These are phyloP conservation scores for Sicyos baderoa DNA, from an alignment of 306 rosid species.

Conservation along the genomic window DNA sequence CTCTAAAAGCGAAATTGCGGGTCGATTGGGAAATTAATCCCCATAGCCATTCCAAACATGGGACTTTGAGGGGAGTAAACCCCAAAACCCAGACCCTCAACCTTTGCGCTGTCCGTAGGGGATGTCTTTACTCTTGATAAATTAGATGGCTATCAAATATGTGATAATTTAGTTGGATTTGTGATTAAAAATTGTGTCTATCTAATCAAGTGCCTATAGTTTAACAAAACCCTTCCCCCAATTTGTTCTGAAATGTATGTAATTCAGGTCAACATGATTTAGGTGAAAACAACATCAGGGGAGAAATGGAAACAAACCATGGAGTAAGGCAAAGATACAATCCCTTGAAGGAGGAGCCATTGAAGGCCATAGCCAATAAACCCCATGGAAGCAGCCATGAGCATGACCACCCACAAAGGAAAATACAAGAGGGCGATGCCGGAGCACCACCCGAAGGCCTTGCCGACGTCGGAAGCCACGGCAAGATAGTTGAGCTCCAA, in stretches of 20 bases:
- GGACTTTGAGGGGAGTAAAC: too few relatives aligned
- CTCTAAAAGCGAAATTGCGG: too few relatives aligned
- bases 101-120: too few relatives aligned
- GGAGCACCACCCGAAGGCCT: slow-evolving; percentile 82
- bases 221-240: not conserved
- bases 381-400: slow-evolving; percentile 74
- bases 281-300: not conserved
- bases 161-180: not conserved
- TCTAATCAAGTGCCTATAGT: not conserved
- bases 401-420: slow-evolving; percentile 54
- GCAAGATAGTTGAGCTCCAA: slow-evolving; percentile 69
- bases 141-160: not conserved
- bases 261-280: not conserved
- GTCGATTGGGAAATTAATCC: too few relatives aligned
- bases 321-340: slow-evolving; percentile 56
- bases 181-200: not conserved
- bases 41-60: too few relatives aligned
- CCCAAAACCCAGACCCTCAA: too few relatives aligned
- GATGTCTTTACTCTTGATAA: too few relatives aligned
- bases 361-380: slow-evolving; percentile 71
- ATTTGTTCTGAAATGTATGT: not conserved
- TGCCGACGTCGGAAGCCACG: slow-evolving; percentile 77
- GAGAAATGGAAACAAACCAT: slow-evolving; percentile 35
- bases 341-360: slow-evolving; percentile 54
- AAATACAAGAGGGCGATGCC: slow-evolving; percentile 59